phyloP scores from a whole-genome alignment of 176 grass and related monocot species.

The Chloris gayana region DNA sequence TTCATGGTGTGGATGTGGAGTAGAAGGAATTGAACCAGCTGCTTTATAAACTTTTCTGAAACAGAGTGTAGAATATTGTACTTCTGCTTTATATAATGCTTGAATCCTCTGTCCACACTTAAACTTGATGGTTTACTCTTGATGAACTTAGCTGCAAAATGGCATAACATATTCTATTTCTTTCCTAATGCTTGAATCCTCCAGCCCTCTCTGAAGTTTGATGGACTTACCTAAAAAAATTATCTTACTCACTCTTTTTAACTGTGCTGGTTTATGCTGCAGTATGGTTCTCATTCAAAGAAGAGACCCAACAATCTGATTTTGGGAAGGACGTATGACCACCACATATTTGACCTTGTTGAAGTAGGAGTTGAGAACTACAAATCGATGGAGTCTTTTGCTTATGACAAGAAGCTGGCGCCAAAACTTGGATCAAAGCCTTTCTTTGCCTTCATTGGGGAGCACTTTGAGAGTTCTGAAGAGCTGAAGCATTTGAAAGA shows the following conservation, averaged over 20 bases:
- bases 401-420: constrained; percentile 82
- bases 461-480: constrained; percentile 79
- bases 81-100: neutral
- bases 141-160: too few species aligned
- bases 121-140: neutral
- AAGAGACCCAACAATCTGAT: constrained; percentile 95
- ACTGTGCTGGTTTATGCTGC: neutral
- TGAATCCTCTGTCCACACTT: neutral
- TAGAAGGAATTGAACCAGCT: neutral
- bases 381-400: constrained; percentile 74
- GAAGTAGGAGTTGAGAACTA: constrained; percentile 92
- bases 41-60: neutral
- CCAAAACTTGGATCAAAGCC: constrained; percentile 88
- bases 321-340: constrained; percentile 81
- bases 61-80: neutral
- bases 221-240: neutral
- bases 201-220: too few species aligned
- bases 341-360: constrained; percentile 97
- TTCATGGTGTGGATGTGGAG: neutral
- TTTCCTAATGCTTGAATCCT: too few species aligned
- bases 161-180: too few species aligned
- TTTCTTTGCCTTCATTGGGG: constrained; percentile 90
- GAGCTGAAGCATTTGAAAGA: constrained; percentile 94
- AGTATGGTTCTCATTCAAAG: constrained; percentile 98
- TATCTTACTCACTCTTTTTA: neutral